Evolutionary conservation across 1,284 basidiomycete genomes (phyloP), one percentile per base, ranked within the genome.

Genomic region (Earliella scabrosa): DNA sequence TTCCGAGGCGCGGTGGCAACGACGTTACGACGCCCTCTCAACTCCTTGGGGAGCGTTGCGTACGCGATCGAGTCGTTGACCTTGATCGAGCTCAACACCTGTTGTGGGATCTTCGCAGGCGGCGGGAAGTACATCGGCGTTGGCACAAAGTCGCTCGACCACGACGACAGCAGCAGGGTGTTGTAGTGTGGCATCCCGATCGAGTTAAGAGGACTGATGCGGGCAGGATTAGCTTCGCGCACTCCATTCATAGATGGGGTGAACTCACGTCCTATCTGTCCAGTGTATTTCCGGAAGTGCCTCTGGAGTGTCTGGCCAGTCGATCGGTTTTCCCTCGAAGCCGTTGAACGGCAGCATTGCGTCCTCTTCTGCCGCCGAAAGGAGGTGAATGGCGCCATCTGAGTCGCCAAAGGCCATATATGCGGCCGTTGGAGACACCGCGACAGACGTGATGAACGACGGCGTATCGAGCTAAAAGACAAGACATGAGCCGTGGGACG

Each of bases 381-480:
- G 82, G 16, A 99, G 76, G 71, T 97, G 93, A 6, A 98, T 83
- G 10, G 81, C 79, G 8, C 96, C 95, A 50, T 95, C 90, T 0
- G 88, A 88, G 66, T 98, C 96, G 2, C 94, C 95, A 64, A 97
- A 96, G 0, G 93, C 95, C 66, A 99, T 80, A 66, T 95, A 97
- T 46, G 93, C 88, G 21, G 93, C 94, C 1, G 89, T 90, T 2
- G 93, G 87, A 1, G 95, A 95, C 29, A 98, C 78, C 5, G 94
- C 87, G 61, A 90, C 82, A 39, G 92, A 88, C 1, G 88, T 94
- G 55, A 98, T 75, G 70, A 87, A 96, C 0, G 92, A 90, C 0
- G 83, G 64, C 20, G 85, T 66, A 61, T 90, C 86, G 43, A 90
- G 75, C 89, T 92, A 52, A 3, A 32, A 38, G 23, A 4, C 21